phyloP scores from a whole-genome alignment of 2,329 filamentous ascomycete species.

The Calonectria montana region DNA sequence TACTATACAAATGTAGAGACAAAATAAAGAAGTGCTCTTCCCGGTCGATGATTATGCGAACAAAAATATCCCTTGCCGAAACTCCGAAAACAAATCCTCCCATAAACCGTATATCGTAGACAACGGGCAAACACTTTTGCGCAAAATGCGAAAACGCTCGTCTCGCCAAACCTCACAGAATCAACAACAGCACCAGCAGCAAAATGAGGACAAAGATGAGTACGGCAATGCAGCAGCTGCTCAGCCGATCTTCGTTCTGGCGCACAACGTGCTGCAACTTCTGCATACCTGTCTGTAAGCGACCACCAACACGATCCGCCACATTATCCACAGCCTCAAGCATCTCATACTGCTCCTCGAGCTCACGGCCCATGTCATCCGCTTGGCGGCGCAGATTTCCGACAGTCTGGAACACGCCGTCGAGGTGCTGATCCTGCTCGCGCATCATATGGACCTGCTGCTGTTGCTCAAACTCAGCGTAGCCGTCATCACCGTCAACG shows the following conservation, averaged over 20 bases:
- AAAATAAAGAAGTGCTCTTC: constrained; percentile 25
- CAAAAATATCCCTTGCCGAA: constrained; percentile 25
- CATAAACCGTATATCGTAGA: constrained; percentile 21
- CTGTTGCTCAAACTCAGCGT: constrained; percentile 88
- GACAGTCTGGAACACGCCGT: constrained; percentile 93
- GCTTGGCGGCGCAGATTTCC: constrained; percentile 91
- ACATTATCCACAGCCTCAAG: constrained; percentile 86
- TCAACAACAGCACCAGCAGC: constrained; percentile 80
- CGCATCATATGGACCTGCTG: constrained; percentile 92
- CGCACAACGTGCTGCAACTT: constrained; percentile 87
- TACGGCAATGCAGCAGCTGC: constrained; percentile 90
- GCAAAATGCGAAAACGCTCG: neutral
- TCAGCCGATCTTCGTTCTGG: constrained; percentile 88
- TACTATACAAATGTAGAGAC: constrained; percentile 39
- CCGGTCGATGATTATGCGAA: constrained; percentile 19
- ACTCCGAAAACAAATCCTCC: constrained; percentile 33
- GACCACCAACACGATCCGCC: constrained; percentile 87
- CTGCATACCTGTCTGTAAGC: constrained; percentile 86
- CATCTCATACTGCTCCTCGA: constrained; percentile 94
- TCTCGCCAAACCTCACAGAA: constrained; percentile 58
- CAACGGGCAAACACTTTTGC: constrained; percentile 8
- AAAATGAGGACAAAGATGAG: constrained; percentile 91
- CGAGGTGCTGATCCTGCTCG: constrained; percentile 92
- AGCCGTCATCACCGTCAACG: constrained; percentile 66
- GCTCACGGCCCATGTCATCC: constrained; percentile 93